Percentiles rank a stretch among this genome's conserved stretches.
These are phyloP conservation scores for Rosa lucieae DNA, from an alignment of 306 rosid genomes.

Conservation along the genomic window DNA sequence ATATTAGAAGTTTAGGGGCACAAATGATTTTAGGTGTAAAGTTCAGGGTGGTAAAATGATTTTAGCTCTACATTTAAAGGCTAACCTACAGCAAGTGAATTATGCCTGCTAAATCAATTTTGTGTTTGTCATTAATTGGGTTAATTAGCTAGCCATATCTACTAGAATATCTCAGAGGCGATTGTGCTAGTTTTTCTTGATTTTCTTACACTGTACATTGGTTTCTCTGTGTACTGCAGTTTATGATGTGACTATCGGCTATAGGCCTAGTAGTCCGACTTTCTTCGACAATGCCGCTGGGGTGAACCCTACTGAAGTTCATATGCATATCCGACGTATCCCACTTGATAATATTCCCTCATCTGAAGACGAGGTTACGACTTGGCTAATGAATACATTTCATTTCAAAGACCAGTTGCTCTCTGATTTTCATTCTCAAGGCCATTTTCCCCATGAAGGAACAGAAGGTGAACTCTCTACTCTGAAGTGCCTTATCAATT, in stretches of 20 bases:
- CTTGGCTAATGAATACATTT: conserved; percentile 57
- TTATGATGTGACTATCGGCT: conserved; percentile 76
- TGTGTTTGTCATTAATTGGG: neutral
- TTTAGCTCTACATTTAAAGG: neutral
- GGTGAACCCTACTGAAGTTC: conserved; percentile 79
- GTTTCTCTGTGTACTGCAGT: conserved; percentile 40
- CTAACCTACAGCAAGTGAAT: neutral
- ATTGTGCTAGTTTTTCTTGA: neutral
- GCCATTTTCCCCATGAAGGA: conserved; percentile 65
- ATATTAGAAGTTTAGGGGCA: no score
- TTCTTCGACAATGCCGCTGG: conserved; percentile 73
- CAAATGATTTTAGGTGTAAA: no score
- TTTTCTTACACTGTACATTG: conserved; percentile 5
- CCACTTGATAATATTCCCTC: conserved; percentile 47
- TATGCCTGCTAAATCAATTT: neutral
- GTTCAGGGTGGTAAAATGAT: no score
- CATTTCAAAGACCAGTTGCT: conserved; percentile 62
- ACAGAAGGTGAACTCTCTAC: conserved; percentile 52
- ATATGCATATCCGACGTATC: conserved; percentile 51
- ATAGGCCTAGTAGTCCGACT: conserved; percentile 65
- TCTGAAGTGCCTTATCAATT: conserved; percentile 46
- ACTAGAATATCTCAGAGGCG: neutral
- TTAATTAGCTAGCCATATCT: neutral
- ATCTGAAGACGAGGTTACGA: conserved; percentile 51
- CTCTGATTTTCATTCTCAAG: conserved; percentile 49